phyloP scores from a whole-genome alignment of 2,329 filamentous ascomycete species.

The Pseudophaeomoniella oleicola region DNA sequence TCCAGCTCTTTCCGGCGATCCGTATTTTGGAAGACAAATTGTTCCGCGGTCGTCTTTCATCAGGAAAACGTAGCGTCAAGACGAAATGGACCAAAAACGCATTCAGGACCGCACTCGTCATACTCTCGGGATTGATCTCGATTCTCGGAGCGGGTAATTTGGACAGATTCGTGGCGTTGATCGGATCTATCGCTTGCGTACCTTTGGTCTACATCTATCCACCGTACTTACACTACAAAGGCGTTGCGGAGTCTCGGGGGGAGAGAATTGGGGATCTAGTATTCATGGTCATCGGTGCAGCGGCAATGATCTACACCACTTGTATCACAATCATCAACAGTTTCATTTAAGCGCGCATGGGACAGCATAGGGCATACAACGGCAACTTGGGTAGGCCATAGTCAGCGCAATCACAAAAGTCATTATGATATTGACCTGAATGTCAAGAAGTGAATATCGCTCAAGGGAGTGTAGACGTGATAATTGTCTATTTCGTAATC shows the following conservation, averaged over 20 bases:
- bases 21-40: slow-evolving; percentile 55
- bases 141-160: slow-evolving; percentile 53
- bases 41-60: slow-evolving; percentile 40
- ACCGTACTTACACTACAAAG: slow-evolving; percentile 54
- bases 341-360: slow-evolving; percentile 5
- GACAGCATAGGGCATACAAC: no score
- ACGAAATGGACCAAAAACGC: slow-evolving; percentile 69
- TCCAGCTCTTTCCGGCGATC: slow-evolving; percentile 60
- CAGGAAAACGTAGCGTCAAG: slow-evolving; percentile 46
- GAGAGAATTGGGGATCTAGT: slow-evolving; percentile 45
- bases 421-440: no score
- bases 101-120: slow-evolving; percentile 43
- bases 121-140: slow-evolving; percentile 45
- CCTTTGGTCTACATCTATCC: slow-evolving; percentile 68
- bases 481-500: no score
- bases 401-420: no score
- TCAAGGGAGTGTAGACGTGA: no score
- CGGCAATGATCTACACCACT: slow-evolving; percentile 61
- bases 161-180: slow-evolving; percentile 61
- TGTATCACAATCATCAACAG: slow-evolving; percentile 36
- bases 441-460: no score
- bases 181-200: slow-evolving; percentile 60
- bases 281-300: slow-evolving; percentile 47
- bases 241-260: slow-evolving; percentile 41
- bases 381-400: no score